Conservation (phyloP, 2,329 filamentous ascomycete genomes). For the Cercospora sesami region DNA sequence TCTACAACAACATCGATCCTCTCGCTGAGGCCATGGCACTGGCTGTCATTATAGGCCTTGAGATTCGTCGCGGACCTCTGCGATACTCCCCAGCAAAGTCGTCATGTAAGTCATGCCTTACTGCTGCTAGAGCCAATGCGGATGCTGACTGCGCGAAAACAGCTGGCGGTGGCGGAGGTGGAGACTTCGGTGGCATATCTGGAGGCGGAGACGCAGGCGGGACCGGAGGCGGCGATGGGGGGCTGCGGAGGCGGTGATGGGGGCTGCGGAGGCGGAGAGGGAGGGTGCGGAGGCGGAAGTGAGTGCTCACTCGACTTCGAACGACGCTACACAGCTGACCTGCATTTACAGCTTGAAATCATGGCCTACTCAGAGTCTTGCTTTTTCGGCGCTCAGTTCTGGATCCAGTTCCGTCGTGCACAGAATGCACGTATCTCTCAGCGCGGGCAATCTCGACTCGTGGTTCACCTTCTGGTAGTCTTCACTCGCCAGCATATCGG, state of each 20-base stretch:
- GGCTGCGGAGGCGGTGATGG: neutral
- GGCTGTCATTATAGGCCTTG: constrained; percentile 4
- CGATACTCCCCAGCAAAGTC: neutral
- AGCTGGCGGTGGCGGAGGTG: neutral
- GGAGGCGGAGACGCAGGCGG: too few species aligned
- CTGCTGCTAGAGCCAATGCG: neutral
- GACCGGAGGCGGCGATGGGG: neutral
- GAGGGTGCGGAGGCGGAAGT: neutral
- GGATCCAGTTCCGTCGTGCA: constrained; percentile 41
- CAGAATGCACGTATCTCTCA: constrained; percentile 42
- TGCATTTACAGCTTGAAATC: neutral
- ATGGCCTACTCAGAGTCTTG: constrained; percentile 21
- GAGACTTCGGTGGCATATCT: neutral
- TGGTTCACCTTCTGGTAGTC: constrained; percentile 62
- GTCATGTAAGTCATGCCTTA: neutral
- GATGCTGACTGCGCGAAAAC: neutral
- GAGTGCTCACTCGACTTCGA: neutral
- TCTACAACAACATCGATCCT: neutral
- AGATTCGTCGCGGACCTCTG: neutral
- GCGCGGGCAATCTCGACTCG: constrained; percentile 49
- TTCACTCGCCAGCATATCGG: constrained; percentile 59
- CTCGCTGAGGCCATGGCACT: neutral
- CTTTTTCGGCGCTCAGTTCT: constrained; percentile 25
- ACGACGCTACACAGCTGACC: neutral
- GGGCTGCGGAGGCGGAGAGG: neutral